Base-by-base conservation (phyloP, 2,329 filamentous ascomycete genomes). In the Cladosporium sp. region DNA sequence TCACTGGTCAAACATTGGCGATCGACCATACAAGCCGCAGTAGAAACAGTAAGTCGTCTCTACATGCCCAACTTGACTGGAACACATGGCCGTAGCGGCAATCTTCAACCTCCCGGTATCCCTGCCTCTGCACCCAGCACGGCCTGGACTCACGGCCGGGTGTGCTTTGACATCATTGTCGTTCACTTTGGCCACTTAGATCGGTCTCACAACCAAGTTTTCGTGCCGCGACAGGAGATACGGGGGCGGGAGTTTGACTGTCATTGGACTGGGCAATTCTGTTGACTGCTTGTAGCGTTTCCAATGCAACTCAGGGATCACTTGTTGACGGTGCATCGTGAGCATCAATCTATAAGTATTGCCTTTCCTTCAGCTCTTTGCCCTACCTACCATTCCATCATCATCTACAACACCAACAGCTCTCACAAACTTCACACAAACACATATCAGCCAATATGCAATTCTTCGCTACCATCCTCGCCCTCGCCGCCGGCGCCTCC, bases 401-500 rank as follows among this genome's bases (percentile, higher is more conserved):
- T 15, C 47, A 36, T 37, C 34, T 24, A 50, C 47, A 50, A 24
- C 19, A 12, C 3, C 10, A 20, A 42, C 39, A 20, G 1, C 9
- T 3, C 3, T 25, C n/a, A 37, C 34, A 35, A 32, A 22, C 28
- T 19, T 9, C 45, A 48, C 12, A 24, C 19, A 50, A 50, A n/a
- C 28, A 24, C 13, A 36, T 20, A 28, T 19, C 15, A 48, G n/a
- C 25, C 47, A 25, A 13, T 19, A 50, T 35, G 32, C 47, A 37
- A 15, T 37, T 50, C 47, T 24, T 32, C 28, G 10, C 34, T 32
- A 13, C 34, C 47, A 37, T 50, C 47, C 34, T 50, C 47, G 47
- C 47, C 15, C 47, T 50, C 17, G 47, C n/a, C 19, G 58, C 59
- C 47, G 32, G 61, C 47, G 61, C 55, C 20, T 58, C 58, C 20